These are phyloP conservation scores for Capsicum pubescens DNA, from an alignment of 257 asterid genomes.

Conservation along the genomic window DNA sequence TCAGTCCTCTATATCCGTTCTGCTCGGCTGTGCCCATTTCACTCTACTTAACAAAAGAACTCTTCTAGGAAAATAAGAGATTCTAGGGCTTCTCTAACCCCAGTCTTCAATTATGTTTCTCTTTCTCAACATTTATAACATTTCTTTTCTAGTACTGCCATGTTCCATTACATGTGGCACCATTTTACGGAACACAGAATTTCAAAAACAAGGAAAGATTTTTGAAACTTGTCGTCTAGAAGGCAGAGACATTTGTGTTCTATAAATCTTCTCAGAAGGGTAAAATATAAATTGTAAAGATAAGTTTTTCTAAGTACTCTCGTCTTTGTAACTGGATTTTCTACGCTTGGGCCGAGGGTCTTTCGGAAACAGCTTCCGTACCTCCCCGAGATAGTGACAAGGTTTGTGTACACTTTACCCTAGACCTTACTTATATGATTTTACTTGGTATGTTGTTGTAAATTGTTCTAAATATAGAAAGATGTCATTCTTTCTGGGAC, in stretches of 20 bases:
- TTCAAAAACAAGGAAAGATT: not conserved
- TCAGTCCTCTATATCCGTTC: not conserved
- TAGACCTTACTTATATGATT: no score
- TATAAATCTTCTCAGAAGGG: not conserved
- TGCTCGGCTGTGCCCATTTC: not conserved
- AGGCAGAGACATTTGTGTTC: constrained; percentile 11
- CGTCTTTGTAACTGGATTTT: no score
- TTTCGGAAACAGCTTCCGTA: no score
- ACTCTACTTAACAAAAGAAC: not conserved
- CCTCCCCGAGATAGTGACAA: no score
- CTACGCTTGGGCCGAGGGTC: no score
- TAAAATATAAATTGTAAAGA: not conserved
- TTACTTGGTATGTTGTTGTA: no score
- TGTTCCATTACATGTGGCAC: not conserved
- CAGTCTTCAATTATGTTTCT: constrained; percentile 1
- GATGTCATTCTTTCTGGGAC: not conserved
- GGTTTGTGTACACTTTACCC: no score
- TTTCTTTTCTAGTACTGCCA: constrained; percentile 1
- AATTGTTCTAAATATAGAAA: not conserved
- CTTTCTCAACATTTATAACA: not conserved
- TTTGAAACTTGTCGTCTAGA: not conserved
- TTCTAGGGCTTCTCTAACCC: not conserved
- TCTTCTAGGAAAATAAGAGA: not conserved
- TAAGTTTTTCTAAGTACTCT: not conserved
- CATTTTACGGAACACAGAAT: not conserved